Evolutionary conservation across 441 rosid species (phyloP).

Genomic region (Pelargonium myrrhifolium): DNA sequence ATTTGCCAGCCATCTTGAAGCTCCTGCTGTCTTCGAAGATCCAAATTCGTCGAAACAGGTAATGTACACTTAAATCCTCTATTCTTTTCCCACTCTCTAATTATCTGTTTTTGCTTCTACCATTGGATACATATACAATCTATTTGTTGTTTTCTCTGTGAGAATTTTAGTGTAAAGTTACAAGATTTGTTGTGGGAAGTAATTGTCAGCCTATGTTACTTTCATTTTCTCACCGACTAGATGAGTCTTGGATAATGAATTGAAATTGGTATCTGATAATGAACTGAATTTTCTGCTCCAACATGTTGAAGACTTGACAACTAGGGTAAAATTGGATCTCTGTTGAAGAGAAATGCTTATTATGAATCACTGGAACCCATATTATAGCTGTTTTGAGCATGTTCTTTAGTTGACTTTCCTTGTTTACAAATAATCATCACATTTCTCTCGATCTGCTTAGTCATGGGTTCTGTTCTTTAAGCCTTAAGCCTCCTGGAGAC

Average conservation of each 20-base stretch:
- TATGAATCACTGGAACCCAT: not conserved
- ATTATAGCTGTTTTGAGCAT: too few relatives aligned
- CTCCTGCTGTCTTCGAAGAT: slow-evolving; percentile 61
- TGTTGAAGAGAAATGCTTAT: not conserved
- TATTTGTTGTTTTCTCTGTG: not conserved
- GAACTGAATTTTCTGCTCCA: not conserved
- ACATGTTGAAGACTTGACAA: too few relatives aligned
- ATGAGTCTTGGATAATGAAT: not conserved
- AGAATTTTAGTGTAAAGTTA: not conserved
- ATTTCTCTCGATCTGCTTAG: not conserved
- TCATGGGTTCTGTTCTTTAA: not conserved
- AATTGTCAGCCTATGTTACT: not conserved
- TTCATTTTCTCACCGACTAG: not conserved
- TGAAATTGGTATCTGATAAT: not conserved
- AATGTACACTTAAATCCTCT: not conserved
- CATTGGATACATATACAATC: not conserved
- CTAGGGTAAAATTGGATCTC: too few relatives aligned
- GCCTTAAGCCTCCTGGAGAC: not conserved
- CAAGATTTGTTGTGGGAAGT: not conserved
- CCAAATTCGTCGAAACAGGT: slow-evolving; percentile 73
- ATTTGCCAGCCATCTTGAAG: slow-evolving; percentile 46
- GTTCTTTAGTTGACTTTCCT: too few relatives aligned
- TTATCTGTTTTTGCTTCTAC: not conserved
- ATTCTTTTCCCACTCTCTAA: not conserved
- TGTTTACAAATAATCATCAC: not conserved